phyloP scores from a whole-genome alignment of 2,329 filamentous ascomycete species.

The Corynespora cassiicola region DNA sequence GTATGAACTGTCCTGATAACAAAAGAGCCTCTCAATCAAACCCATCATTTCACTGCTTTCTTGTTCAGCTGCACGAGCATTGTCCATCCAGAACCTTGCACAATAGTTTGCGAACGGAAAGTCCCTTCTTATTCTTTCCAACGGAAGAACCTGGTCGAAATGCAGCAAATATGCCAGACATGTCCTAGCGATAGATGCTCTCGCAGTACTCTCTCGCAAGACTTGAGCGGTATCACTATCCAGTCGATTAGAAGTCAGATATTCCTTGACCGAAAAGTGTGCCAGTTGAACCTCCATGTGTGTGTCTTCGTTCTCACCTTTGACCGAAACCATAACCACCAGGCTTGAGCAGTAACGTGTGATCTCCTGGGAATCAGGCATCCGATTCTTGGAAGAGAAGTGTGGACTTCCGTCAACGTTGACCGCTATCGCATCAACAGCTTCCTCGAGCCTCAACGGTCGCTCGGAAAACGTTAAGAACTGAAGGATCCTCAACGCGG shows the following conservation, averaged over 20 bases:
- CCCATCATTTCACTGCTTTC: conserved; percentile 4
- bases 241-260: conserved; percentile 16
- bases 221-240: background rate
- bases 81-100: conserved; percentile 17
- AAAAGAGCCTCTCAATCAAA: conserved; percentile 1
- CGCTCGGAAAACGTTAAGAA: conserved; percentile 3
- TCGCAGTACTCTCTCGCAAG: conserved; percentile 9
- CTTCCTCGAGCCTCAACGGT: conserved; percentile 2
- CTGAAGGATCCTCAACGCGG: conserved; percentile 4
- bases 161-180: conserved; percentile 22
- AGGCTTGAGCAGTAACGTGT: conserved; percentile 26
- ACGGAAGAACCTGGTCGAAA: conserved; percentile 4
- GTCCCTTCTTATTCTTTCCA: conserved; percentile 2
- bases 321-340: conserved; percentile 17
- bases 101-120: conserved; percentile 19
- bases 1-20: conserved; percentile 2
- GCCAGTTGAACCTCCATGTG: conserved; percentile 7
- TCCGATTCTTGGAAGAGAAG: conserved; percentile 29
- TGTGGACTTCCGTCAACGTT: conserved; percentile 5
- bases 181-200: conserved; percentile 14
- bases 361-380: conserved; percentile 24
- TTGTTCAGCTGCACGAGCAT: conserved; percentile 16
- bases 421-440: conserved; percentile 4
- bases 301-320: no score
- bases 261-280: conserved; percentile 28